Conservation (phyloP, 805 yeast species). For the Lachancea meyersii region DNA sequence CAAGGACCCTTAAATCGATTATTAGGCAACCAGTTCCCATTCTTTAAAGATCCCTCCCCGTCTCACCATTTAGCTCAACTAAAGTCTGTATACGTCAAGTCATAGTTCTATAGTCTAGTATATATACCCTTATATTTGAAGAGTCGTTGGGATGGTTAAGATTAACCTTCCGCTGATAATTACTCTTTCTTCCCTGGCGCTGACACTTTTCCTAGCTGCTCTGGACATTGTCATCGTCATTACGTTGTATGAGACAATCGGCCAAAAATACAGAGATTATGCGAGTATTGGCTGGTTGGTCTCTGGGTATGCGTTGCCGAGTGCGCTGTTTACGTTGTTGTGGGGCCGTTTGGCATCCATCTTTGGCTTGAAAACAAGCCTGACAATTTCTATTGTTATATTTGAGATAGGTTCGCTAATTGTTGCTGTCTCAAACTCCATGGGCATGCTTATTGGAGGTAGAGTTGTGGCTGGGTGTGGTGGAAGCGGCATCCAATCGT, state of each 20-base stretch:
- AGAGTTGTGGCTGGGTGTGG: slow-evolving; percentile 68
- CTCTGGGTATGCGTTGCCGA: slow-evolving; percentile 48
- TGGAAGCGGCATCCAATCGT: slow-evolving; percentile 59
- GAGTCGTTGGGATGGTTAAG: not conserved
- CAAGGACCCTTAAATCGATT: no score
- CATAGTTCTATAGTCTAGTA: no score
- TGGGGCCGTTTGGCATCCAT: slow-evolving; percentile 54
- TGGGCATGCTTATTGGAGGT: slow-evolving; percentile 63
- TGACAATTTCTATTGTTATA: slow-evolving; percentile 43
- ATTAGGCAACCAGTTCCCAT: no score
- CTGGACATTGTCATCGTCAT: slow-evolving; percentile 56
- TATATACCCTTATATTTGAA: no score
- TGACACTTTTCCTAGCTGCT: slow-evolving; percentile 36
- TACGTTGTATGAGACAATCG: slow-evolving; percentile 45
- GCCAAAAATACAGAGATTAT: slow-evolving; percentile 44
- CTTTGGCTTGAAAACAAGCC: slow-evolving; percentile 49
- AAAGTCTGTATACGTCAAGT: no score
- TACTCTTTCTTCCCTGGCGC: slow-evolving; percentile 17
- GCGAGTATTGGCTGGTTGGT: slow-evolving; percentile 54
- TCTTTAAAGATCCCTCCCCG: no score
- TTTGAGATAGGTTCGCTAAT: slow-evolving; percentile 60
- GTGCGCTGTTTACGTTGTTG: slow-evolving; percentile 47
- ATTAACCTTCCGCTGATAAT: not conserved
- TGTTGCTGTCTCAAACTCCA: slow-evolving; percentile 46
- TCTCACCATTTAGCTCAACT: no score